A percentile compares a stretch with the other conserved stretches of the same genome.
Evolutionary conservation across 2,329 filamentous ascomycete genomes (phyloP).

Genomic region (Paraphaeosphaeria minitans): DNA sequence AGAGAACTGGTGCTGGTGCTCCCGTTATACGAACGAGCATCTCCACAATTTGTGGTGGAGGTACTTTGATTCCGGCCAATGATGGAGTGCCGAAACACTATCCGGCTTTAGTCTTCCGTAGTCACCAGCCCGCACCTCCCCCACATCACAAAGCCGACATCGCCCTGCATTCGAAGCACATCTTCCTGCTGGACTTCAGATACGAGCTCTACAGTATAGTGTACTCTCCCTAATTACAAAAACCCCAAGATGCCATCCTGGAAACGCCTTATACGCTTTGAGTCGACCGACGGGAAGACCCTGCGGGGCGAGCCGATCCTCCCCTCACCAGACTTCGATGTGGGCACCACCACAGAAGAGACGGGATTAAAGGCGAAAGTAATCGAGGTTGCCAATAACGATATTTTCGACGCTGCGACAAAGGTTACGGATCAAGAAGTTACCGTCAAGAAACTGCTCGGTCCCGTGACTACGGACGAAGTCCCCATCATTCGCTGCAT

Average conservation of each 20-base stretch:
- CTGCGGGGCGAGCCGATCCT: slow-evolving; percentile 61
- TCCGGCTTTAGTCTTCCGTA: slow-evolving; percentile 7
- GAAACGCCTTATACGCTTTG: slow-evolving; percentile 62
- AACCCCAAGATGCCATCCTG: slow-evolving; percentile 41
- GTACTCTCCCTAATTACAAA: not conserved
- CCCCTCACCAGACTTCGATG: slow-evolving; percentile 52
- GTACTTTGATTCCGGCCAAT: slow-evolving; percentile 8
- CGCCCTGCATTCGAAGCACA: not conserved
- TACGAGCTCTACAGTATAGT: not conserved
- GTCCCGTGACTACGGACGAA: slow-evolving; percentile 57
- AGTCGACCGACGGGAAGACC: slow-evolving; percentile 56
- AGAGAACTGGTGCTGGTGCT: not conserved
- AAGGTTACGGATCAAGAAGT: slow-evolving; percentile 60
- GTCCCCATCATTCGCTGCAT: slow-evolving; percentile 64
- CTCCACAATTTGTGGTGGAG: not conserved
- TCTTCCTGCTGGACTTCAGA: not conserved
- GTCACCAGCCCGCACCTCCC: slow-evolving; percentile 9
- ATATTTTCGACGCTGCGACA: slow-evolving; percentile 58
- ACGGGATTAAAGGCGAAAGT: slow-evolving; percentile 59
- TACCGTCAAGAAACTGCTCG: slow-evolving; percentile 59
- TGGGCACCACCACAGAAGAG: slow-evolving; percentile 54
- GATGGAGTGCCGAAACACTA: slow-evolving; percentile 9
- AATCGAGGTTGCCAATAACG: slow-evolving; percentile 52
- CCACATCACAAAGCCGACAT: slow-evolving; percentile 14
- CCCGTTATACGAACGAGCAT: not conserved